Evolutionary conservation across 257 asterid species (phyloP).

Genomic region (Scutellaria barbata): DNA sequence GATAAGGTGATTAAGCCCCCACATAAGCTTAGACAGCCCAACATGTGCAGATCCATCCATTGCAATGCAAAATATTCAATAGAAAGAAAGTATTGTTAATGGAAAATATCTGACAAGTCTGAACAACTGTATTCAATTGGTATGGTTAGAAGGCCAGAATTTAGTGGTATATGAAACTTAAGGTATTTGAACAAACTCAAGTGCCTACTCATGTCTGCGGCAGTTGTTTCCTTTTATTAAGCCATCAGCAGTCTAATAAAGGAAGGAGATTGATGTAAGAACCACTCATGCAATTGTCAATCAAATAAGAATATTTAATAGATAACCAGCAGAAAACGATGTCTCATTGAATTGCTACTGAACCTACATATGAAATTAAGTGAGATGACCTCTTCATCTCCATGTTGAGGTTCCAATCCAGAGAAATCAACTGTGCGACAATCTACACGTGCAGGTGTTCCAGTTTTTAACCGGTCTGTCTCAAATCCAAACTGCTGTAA

Average conservation of each 20-base stretch:
- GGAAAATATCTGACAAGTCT: conserved; percentile 1
- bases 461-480: conserved; percentile 89
- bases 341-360: conserved; percentile 38
- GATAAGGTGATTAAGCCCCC: conserved; percentile 18
- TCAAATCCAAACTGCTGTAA: conserved; percentile 89
- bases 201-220: conserved; percentile 2
- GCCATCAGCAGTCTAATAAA: conserved; percentile 11
- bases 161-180: conserved; percentile 20
- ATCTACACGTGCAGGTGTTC: conserved; percentile 99
- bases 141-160: conserved; percentile 18
- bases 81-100: conserved; percentile 1
- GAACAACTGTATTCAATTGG: conserved; percentile 29
- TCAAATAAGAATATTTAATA: conserved; percentile 28
- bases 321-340: conserved; percentile 24
- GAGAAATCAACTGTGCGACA: conserved; percentile 82
- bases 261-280: conserved; percentile 11
- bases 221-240: conserved; percentile 30
- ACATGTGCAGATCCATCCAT: conserved; percentile 16
- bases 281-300: conserved; percentile 2
- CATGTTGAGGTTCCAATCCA: conserved; percentile 87
- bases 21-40: conserved; percentile 9
- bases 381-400: conserved; percentile 93
- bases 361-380: conserved; percentile 55
- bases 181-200: conserved; percentile 17
- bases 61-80: conserved; percentile 21